Conservation (phyloP, 345 rosid species). For the Rhizophora apiculata region DNA sequence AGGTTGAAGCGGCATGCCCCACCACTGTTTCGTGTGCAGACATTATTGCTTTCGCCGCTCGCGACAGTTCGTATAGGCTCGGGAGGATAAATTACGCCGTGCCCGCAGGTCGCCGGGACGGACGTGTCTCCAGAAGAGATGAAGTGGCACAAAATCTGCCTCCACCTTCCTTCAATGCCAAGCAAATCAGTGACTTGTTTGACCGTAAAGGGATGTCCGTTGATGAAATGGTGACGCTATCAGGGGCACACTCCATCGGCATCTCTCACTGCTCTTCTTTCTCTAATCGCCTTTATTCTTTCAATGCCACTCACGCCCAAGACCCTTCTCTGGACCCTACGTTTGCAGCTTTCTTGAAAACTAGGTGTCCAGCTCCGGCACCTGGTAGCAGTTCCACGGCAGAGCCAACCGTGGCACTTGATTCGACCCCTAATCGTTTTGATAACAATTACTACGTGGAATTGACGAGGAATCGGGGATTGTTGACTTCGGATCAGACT, state of each 20-base stretch:
- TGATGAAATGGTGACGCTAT: constrained; percentile 51
- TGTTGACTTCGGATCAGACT: constrained; percentile 41
- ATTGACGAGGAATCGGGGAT: constrained; percentile 23
- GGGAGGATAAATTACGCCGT: constrained; percentile 34
- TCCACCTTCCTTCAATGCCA: constrained; percentile 18
- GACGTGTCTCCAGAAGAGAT: constrained; percentile 26
- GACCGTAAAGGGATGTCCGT: constrained; percentile 33
- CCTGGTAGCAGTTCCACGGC: background rate
- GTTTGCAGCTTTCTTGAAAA: constrained; percentile 32
- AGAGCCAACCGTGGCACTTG: constrained; percentile 25
- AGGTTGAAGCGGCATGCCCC: constrained; percentile 37
- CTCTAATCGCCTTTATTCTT: constrained; percentile 32
- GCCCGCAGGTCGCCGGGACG: constrained; percentile 42
- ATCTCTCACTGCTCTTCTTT: constrained; percentile 41
- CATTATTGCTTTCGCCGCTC: constrained; percentile 44
- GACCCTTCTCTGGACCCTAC: constrained; percentile 35
- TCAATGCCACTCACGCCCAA: constrained; percentile 32
- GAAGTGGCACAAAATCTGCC: constrained; percentile 35
- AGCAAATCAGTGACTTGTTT: constrained; percentile 28
- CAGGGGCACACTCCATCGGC: constrained; percentile 50
- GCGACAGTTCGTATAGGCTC: constrained; percentile 28
- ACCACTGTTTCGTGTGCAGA: constrained; percentile 47
- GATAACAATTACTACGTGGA: constrained; percentile 44
- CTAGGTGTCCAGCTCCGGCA: constrained; percentile 38
- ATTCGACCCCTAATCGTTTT: constrained; percentile 24